These are phyloP conservation scores for Fusarium piperis DNA, from an alignment of 2,329 filamentous ascomycete genomes.

Conservation along the genomic window DNA sequence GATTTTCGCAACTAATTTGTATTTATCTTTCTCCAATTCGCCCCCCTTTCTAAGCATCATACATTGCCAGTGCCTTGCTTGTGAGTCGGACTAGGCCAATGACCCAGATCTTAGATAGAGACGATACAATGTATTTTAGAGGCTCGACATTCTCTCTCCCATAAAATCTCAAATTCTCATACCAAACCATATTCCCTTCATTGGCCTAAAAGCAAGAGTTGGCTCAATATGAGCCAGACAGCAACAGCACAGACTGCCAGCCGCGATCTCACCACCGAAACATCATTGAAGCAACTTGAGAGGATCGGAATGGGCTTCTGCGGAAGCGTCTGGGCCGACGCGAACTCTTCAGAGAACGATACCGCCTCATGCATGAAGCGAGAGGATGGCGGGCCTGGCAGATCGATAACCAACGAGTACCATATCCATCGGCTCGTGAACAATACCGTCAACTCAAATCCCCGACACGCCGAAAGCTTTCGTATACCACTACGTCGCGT, in stretches of 20 bases:
- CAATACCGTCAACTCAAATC: not conserved
- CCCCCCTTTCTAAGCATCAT: not conserved
- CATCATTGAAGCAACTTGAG: conserved; percentile 22
- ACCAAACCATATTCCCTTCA: not conserved
- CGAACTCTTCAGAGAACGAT: not conserved
- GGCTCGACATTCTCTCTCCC: not conserved
- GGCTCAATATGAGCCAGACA: not conserved
- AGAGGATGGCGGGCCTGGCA: conserved; percentile 16
- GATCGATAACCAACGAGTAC: conserved; percentile 30
- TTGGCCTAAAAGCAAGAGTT: not conserved
- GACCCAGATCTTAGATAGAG: not conserved
- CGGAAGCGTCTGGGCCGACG: conserved; percentile 25
- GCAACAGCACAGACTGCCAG: not conserved
- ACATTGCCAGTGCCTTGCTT: not conserved
- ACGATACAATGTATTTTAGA: not conserved
- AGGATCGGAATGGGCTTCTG: conserved; percentile 23
- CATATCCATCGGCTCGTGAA: conserved; percentile 14
- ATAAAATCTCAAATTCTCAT: not conserved
- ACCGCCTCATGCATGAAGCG: conserved; percentile 29
- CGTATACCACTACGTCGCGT: not conserved
- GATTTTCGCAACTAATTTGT: not conserved
- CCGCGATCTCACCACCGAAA: not conserved
- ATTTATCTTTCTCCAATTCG: not conserved
- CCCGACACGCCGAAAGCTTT: conserved; percentile 3
- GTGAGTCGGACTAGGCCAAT: not conserved